Evolutionary conservation across 2,329 filamentous ascomycete species (phyloP).

Genomic region (Cephalotrichum gorgonifer): DNA sequence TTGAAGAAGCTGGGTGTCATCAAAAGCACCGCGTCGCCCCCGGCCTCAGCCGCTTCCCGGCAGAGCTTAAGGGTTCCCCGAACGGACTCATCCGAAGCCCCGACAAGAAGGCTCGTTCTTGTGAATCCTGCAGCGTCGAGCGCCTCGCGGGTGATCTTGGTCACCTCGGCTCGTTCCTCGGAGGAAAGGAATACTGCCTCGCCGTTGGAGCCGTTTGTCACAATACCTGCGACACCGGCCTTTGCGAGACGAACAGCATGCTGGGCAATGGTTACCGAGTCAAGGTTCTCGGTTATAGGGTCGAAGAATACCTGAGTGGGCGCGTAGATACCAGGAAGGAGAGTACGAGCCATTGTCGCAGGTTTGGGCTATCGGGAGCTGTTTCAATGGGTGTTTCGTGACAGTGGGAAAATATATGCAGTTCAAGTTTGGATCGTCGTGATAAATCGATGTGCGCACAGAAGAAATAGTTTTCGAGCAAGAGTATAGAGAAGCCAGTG

Average conservation of each 20-base stretch:
- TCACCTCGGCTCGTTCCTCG: slow-evolving; percentile 8
- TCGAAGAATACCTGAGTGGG: slow-evolving; percentile 62
- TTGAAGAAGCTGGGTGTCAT: slow-evolving; percentile 12
- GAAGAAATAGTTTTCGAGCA: too few relatives aligned
- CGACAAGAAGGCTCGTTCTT: slow-evolving; percentile 21
- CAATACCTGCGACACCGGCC: slow-evolving; percentile 57
- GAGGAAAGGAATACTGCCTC: slow-evolving; percentile 48
- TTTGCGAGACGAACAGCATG: slow-evolving; percentile 55
- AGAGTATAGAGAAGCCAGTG: too few relatives aligned
- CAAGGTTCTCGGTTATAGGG: slow-evolving; percentile 43
- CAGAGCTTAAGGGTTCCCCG: slow-evolving; percentile 9
- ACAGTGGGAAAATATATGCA: too few relatives aligned
- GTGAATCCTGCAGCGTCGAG: slow-evolving; percentile 52
- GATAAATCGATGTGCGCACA: too few relatives aligned
- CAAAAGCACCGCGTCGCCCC: slow-evolving; percentile 10
- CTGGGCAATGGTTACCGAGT: slow-evolving; percentile 41
- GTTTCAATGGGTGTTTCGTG: background rate
- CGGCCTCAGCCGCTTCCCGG: slow-evolving; percentile 7
- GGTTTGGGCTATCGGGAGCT: too few relatives aligned
- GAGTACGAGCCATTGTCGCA: slow-evolving; percentile 21
- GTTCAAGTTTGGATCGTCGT: too few relatives aligned
- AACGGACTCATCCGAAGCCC: slow-evolving; percentile 10
- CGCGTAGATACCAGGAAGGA: slow-evolving; percentile 54
- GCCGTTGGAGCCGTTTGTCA: slow-evolving; percentile 60
- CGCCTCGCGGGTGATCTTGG: slow-evolving; percentile 10